Evolutionary conservation across 1,284 basidiomycete species (phyloP).

Genomic region (Pseudozyma hubeiensis): DNA sequence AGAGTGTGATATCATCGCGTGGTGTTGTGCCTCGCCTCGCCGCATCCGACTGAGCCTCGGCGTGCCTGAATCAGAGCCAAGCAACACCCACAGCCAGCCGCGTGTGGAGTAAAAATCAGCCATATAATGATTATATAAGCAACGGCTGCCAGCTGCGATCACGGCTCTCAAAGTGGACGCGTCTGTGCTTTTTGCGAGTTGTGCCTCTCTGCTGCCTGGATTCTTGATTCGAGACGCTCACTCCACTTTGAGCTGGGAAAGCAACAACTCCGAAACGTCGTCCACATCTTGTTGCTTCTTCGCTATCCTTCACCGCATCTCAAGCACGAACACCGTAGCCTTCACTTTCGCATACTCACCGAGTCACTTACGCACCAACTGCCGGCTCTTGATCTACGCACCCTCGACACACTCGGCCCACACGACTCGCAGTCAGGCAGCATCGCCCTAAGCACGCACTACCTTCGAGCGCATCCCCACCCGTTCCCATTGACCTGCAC

Average conservation of each 20-base stretch:
- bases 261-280: constrained; percentile 9
- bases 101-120: constrained; percentile 5
- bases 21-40: too few relatives aligned
- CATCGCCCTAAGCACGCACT: too few relatives aligned
- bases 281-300: too few relatives aligned
- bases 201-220: constrained; percentile 27
- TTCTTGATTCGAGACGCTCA: neutral
- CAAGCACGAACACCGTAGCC: too few relatives aligned
- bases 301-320: neutral
- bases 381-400: too few relatives aligned
- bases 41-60: neutral
- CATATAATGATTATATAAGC: constrained; percentile 11
- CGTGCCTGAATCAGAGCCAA: neutral
- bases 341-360: too few relatives aligned
- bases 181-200: neutral
- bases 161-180: constrained; percentile 1
- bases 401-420: too few relatives aligned
- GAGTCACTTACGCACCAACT: too few relatives aligned
- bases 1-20: constrained; percentile 7
- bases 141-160: neutral
- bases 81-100: neutral
- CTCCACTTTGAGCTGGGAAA: constrained; percentile 21
- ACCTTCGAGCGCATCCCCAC: too few relatives aligned
- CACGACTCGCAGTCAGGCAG: too few relatives aligned
- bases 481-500: too few relatives aligned